A percentile compares a stretch with the other conserved stretches of the same genome.
These are phyloP conservation scores for Colletotrichum sp. DNA, from an alignment of 2,329 filamentous ascomycete genomes.

Conservation along the genomic window DNA sequence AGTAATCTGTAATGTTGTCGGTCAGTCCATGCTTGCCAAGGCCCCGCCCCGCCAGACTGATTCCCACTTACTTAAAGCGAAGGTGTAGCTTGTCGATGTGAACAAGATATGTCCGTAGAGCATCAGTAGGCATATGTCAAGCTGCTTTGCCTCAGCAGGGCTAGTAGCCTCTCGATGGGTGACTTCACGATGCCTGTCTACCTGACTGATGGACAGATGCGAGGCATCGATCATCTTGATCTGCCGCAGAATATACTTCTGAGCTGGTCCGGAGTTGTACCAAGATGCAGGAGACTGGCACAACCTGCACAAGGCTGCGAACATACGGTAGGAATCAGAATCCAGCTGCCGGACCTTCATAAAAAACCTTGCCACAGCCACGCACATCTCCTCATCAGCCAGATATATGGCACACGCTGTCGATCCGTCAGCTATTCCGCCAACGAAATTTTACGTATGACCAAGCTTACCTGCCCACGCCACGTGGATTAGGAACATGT, in stretches of 20 bases:
- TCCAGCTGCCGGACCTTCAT: constrained; percentile 82
- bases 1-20: constrained; percentile 65
- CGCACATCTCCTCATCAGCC: constrained; percentile 78
- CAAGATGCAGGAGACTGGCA: constrained; percentile 75
- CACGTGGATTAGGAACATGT: constrained; percentile 75
- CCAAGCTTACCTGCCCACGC: constrained; percentile 70
- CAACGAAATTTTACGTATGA: neutral
- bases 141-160: constrained; percentile 33
- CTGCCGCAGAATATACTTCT: constrained; percentile 91
- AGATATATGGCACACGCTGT: constrained; percentile 81
- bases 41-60: neutral
- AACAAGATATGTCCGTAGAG: constrained; percentile 92
- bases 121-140: constrained; percentile 84
- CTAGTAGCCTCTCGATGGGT: constrained; percentile 35
- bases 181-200: constrained; percentile 29
- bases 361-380: constrained; percentile 78
- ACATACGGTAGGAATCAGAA: constrained; percentile 84
- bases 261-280: constrained; percentile 81
- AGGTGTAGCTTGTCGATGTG: constrained; percentile 80
- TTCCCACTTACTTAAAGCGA: constrained; percentile 70
- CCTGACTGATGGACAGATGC: constrained; percentile 27
- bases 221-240: constrained; percentile 86
- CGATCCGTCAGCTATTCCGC: constrained; percentile 16
- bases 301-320: constrained; percentile 77
- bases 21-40: neutral